These are phyloP conservation scores for Stylosanthes scabra DNA, from an alignment of 331 rosid species.

Conservation along the genomic window DNA sequence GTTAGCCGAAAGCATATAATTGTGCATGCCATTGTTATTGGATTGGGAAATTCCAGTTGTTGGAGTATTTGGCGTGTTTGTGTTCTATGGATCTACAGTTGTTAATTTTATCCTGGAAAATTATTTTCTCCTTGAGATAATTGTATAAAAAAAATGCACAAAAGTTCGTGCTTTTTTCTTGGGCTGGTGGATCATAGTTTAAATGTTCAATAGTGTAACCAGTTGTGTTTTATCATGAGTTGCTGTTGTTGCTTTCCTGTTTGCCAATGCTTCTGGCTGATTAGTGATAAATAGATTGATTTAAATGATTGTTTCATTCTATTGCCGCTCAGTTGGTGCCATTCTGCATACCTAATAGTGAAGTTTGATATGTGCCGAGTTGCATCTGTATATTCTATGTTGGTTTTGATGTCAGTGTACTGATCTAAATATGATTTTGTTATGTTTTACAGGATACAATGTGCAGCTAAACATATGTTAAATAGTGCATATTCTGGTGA, in stretches of 20 bases:
- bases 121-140: background rate
- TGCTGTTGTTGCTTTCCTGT: background rate
- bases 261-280: background rate
- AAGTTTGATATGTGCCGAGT: constrained; percentile 16
- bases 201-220: background rate
- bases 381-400: constrained; percentile 1
- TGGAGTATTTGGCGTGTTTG: background rate
- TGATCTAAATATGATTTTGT: constrained; percentile 29
- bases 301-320: constrained; percentile 28
- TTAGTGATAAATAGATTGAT: constrained; percentile 8
- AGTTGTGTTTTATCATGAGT: background rate
- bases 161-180: background rate
- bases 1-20: background rate
- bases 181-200: constrained; percentile 6
- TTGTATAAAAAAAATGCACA: background rate
- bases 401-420: constrained; percentile 29
- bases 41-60: background rate
- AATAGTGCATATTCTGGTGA: constrained; percentile 58
- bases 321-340: background rate
- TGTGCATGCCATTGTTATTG: background rate
- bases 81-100: background rate
- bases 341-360: constrained; percentile 12
- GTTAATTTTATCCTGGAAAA: constrained; percentile 4
- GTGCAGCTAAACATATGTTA: constrained; percentile 58
- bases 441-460: constrained; percentile 20